A percentile compares a stretch with the other conserved stretches of the same genome.
phyloP scores from a whole-genome alignment of 495 filamentous ascomycete species.

The Trichoderma virens region DNA sequence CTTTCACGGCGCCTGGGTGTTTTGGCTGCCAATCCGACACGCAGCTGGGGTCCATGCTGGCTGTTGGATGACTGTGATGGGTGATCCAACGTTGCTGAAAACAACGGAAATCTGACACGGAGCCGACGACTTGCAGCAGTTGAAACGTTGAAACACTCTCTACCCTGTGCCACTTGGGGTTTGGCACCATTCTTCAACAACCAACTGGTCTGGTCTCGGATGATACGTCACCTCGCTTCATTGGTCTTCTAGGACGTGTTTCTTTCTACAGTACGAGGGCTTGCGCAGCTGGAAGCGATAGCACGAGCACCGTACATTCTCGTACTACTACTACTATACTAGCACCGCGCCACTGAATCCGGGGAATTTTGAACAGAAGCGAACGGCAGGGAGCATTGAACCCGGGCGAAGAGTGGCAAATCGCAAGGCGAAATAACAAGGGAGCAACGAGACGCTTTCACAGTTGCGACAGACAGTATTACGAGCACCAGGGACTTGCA shows the following conservation, averaged over 20 bases:
- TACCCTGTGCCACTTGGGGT: background rate
- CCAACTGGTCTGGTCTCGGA: background rate
- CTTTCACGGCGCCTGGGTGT: background rate
- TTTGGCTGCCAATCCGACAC: background rate
- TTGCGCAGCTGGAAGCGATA: no score
- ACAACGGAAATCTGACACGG: background rate
- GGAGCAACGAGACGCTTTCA: no score
- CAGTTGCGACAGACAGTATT: no score
- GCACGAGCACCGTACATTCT: background rate
- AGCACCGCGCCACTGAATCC: background rate
- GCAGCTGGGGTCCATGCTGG: background rate
- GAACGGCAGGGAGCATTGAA: background rate
- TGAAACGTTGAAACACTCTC: background rate
- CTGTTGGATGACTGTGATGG: background rate
- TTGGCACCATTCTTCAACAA: background rate
- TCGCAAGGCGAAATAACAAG: background rate
- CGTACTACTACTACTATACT: no score
- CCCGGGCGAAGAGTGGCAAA: background rate
- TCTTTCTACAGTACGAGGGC: no score
- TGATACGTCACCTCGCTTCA: conserved; percentile 1
- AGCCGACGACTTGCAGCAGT: no score
- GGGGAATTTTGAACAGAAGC: background rate
- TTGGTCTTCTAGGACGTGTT: background rate
- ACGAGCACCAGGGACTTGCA: background rate
- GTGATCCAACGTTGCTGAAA: background rate